Percentiles rank a stretch among this genome's conserved stretches.
Conservation (phyloP, 371 early-diverging fungal species). For the Apophysomyces elegans region DNA sequence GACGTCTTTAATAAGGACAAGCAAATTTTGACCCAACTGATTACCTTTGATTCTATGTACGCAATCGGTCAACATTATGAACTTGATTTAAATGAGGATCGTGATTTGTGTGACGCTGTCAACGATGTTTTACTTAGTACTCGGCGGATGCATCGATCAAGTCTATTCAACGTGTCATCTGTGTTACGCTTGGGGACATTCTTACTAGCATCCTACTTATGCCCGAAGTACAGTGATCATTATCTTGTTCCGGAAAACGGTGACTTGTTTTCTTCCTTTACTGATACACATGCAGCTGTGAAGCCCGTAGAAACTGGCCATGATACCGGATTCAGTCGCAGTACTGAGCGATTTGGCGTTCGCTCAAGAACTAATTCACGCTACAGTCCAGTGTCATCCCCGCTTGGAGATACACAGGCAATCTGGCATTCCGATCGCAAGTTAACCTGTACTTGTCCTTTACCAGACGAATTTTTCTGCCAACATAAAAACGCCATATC, state of each 20-base stretch:
- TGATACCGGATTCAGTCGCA: background rate
- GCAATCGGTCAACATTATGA: constrained; percentile 46
- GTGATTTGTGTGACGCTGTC: constrained; percentile 5
- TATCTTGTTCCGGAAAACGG: background rate
- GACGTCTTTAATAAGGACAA: constrained; percentile 58
- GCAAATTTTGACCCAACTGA: constrained; percentile 59
- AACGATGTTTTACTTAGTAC: constrained; percentile 25
- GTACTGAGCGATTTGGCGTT: background rate
- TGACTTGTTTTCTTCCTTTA: background rate
- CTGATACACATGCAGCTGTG: background rate
- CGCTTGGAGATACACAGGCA: constrained; percentile 6
- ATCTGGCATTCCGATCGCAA: constrained; percentile 27
- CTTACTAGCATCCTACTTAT: constrained; percentile 41
- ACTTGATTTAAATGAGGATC: constrained; percentile 11
- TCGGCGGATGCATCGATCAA: constrained; percentile 23
- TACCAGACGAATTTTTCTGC: constrained; percentile 34
- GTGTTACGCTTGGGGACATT: constrained; percentile 46
- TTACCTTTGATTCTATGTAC: constrained; percentile 76
- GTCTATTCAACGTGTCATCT: constrained; percentile 45
- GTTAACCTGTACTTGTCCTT: constrained; percentile 31
- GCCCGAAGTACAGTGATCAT: constrained; percentile 37
- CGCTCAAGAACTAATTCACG: constrained; percentile 24
- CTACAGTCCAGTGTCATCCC: constrained; percentile 29
- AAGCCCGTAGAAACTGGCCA: background rate
- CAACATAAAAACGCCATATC: constrained; percentile 31